A percentile compares a stretch with the other conserved stretches of the same genome.
phyloP scores from a whole-genome alignment of 805 yeast species.

The Candida verbasci region DNA sequence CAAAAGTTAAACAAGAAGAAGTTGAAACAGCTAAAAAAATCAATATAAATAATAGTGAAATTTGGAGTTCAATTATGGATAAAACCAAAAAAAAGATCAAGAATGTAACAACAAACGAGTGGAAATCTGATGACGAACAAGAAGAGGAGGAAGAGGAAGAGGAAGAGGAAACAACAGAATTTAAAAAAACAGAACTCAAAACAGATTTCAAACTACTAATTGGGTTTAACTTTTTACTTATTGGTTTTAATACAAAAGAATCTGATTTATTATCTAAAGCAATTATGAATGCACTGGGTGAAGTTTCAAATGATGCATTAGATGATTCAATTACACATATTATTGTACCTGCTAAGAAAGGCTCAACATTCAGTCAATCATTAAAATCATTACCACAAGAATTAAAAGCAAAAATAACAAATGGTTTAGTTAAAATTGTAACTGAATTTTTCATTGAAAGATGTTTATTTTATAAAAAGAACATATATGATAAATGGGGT shows the following conservation, averaged over 20 bases:
- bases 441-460: constrained; percentile 86
- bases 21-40: constrained; percentile 1
- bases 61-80: constrained; percentile 45
- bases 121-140: constrained; percentile 13
- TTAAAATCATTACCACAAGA: constrained; percentile 21
- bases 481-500: constrained; percentile 61
- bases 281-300: constrained; percentile 45
- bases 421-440: constrained; percentile 29
- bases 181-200: neutral
- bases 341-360: constrained; percentile 26
- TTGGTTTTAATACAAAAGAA: constrained; percentile 40
- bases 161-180: too few species aligned
- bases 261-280: constrained; percentile 34
- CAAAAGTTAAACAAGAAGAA: constrained; percentile 1
- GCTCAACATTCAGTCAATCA: constrained; percentile 22
- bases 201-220: constrained; percentile 28
- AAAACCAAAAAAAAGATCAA: constrained; percentile 13
- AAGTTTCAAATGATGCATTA: constrained; percentile 12
- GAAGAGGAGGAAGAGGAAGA: constrained; percentile 9
- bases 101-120: constrained; percentile 20
- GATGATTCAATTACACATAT: constrained; percentile 27
- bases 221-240: constrained; percentile 38
- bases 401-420: constrained; percentile 19
- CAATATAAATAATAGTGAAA: constrained; percentile 10
- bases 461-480: constrained; percentile 51